A percentile compares a stretch with the other conserved stretches of the same genome.
Evolutionary conservation across 768 basidiomycete genomes (phyloP).

Genomic region (Russula olivacea): DNA sequence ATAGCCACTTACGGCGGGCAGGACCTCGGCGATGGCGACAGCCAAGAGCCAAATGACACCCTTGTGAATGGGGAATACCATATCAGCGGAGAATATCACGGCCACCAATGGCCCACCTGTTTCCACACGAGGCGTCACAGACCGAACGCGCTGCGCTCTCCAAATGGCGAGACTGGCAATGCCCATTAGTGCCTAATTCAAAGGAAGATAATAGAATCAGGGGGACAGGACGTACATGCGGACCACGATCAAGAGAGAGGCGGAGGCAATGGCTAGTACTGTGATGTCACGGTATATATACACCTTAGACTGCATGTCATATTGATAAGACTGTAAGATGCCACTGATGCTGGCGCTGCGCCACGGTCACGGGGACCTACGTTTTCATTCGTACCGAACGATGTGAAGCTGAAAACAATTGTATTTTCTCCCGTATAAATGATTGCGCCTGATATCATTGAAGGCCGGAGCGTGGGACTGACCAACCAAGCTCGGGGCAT

Average conservation of each 20-base stretch:
- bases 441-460: too few species aligned
- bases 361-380: too few species aligned
- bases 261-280: background rate
- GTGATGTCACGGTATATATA: too few species aligned
- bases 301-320: too few species aligned
- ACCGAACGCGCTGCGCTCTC: background rate
- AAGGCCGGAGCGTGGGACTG: too few species aligned
- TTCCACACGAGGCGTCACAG: background rate
- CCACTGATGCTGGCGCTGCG: too few species aligned
- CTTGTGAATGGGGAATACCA: background rate
- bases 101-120: background rate
- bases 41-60: constrained; percentile 1
- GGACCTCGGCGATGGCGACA: background rate
- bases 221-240: background rate
- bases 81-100: background rate
- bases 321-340: too few species aligned
- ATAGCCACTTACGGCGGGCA: too few species aligned
- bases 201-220: background rate
- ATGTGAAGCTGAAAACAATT: too few species aligned
- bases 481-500: too few species aligned
- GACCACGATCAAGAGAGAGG: background rate
- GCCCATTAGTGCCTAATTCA: background rate
- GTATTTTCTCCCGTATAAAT: too few species aligned
- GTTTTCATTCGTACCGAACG: too few species aligned
- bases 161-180: background rate